These are phyloP conservation scores for Dendrocalamus sinicus DNA, from an alignment of 176 grass and related monocot species.

Conservation along the genomic window DNA sequence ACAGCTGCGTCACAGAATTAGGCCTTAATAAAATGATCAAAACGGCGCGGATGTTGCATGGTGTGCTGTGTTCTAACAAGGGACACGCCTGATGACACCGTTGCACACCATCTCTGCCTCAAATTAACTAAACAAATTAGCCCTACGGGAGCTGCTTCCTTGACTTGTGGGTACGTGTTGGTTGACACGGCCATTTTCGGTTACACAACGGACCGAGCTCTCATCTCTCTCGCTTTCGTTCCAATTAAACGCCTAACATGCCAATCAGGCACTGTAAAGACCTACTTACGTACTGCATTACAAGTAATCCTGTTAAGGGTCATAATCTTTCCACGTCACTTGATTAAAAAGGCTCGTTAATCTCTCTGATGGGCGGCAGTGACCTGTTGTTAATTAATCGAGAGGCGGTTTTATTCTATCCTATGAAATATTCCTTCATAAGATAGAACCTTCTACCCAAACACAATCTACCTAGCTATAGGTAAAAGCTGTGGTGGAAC, in stretches of 20 bases:
- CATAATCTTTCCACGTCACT: slow-evolving; percentile 33
- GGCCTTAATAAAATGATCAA: slow-evolving; percentile 2
- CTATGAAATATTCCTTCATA: neutral
- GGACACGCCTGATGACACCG: slow-evolving; percentile 11
- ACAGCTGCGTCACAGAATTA: neutral
- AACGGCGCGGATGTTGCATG: neutral
- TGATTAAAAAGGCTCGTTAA: slow-evolving; percentile 29
- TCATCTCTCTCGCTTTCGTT: neutral
- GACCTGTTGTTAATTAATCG: slow-evolving; percentile 3
- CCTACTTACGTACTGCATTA: neutral
- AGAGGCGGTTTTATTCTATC: slow-evolving; percentile 29
- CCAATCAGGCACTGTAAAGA: neutral
- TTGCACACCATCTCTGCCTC: neutral
- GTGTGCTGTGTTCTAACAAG: neutral
- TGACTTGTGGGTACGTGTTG: neutral
- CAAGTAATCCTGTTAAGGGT: neutral
- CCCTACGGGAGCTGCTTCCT: slow-evolving; percentile 6
- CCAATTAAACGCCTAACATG: slow-evolving; percentile 41
- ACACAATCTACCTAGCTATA: neutral
- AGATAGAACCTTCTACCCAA: neutral
- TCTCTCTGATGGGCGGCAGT: slow-evolving; percentile 22
- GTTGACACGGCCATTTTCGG: slow-evolving; percentile 16
- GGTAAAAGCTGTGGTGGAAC: neutral
- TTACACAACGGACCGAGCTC: slow-evolving; percentile 15
- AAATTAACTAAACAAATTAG: slow-evolving; percentile 14